phyloP scores from a whole-genome alignment of 768 basidiomycete genomes.

The Lactarius hatsudake region DNA sequence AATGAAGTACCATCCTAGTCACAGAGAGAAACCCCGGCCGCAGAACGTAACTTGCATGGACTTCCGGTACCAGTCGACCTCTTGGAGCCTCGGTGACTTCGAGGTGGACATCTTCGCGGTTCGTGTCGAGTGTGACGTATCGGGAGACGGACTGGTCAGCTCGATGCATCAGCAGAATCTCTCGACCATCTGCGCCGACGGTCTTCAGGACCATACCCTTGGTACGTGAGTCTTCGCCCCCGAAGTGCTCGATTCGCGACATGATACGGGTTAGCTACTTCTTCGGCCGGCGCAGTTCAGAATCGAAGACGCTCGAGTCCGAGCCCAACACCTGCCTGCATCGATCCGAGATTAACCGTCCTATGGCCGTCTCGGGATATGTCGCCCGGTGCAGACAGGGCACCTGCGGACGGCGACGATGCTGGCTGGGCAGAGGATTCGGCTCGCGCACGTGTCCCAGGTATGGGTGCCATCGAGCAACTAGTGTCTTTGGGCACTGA shows the following conservation, averaged over 20 bases:
- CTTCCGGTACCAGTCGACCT: conserved; percentile 10
- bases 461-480: not conserved
- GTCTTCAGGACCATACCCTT: conserved; percentile 1
- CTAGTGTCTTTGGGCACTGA: not conserved
- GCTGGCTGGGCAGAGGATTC: not conserved
- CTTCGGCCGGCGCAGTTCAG: not conserved
- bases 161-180: conserved; percentile 3
- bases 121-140: not conserved
- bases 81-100: conserved; percentile 7
- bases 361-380: conserved; percentile 12
- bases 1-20: conserved; percentile 8
- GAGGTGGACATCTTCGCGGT: conserved; percentile 15
- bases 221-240: conserved; percentile 8
- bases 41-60: conserved; percentile 7
- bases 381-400: conserved; percentile 5
- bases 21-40: not conserved
- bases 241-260: not conserved
- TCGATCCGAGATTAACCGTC: conserved; percentile 20
- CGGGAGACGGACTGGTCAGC: not conserved
- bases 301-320: conserved; percentile 9
- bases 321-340: conserved; percentile 12
- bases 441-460: not conserved
- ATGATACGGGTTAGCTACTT: not conserved
- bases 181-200: not conserved
- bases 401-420: not conserved